Conservation (phyloP, 75 land plant genomes). For the Sequoiadendron giganteum region DNA sequence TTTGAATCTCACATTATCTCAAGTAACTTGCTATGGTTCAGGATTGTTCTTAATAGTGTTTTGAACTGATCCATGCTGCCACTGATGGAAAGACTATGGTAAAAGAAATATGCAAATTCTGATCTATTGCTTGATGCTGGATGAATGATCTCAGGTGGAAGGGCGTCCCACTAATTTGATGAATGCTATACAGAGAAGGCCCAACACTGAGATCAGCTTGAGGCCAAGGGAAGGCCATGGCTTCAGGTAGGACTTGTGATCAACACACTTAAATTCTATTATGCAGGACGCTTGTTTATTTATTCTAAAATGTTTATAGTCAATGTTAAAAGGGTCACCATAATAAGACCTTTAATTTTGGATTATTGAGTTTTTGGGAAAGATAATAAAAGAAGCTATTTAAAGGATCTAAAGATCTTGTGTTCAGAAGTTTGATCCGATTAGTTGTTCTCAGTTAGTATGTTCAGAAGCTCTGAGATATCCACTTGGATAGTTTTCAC, state of each 20-base stretch:
- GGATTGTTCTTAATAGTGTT: neutral
- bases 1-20: neutral
- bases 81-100: neutral
- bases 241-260: conserved; percentile 54
- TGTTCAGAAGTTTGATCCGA: no score
- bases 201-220: conserved; percentile 46
- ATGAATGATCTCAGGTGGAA: conserved; percentile 49
- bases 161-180: conserved; percentile 36
- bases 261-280: neutral
- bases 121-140: neutral
- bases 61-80: neutral
- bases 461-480: no score
- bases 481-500: no score
- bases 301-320: no score
- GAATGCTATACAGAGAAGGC: conserved; percentile 49
- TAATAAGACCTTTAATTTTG: no score
- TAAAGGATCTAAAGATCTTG: no score
- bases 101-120: neutral
- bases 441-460: no score
- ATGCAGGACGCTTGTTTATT: neutral
- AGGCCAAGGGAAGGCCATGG: conserved; percentile 66
- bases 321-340: no score
- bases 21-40: neutral
- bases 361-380: no score
- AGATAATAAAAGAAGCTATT: no score